A percentile compares a stretch with the other conserved stretches of the same genome.
Conservation (phyloP, 164 flowering plant genomes). For the Aristolochia fimbriata region DNA sequence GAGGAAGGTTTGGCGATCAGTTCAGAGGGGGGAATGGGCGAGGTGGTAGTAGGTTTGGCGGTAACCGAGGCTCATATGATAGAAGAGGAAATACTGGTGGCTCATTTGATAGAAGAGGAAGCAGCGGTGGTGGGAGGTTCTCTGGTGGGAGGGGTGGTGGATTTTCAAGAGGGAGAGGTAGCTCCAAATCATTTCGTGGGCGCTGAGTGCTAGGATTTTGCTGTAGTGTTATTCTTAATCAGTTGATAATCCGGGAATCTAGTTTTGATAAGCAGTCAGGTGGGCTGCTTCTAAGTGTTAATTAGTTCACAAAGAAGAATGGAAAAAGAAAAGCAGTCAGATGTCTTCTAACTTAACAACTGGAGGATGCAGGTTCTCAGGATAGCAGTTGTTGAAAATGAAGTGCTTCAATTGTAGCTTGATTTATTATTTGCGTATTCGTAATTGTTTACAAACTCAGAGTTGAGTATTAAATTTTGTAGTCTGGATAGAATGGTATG, state of each 20-base stretch:
- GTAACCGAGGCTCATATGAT: conserved; percentile 28
- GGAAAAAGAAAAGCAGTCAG: too few species aligned
- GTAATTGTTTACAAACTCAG: too few species aligned
- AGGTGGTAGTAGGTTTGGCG: conserved; percentile 41
- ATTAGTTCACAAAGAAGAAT: too few species aligned
- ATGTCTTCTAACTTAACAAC: too few species aligned
- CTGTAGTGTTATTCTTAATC: neutral
- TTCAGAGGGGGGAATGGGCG: conserved; percentile 19
- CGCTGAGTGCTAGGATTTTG: neutral
- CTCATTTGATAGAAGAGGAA: conserved; percentile 21
- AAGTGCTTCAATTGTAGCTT: too few species aligned
- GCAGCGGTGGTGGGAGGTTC: conserved; percentile 26
- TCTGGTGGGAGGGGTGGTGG: conserved; percentile 23
- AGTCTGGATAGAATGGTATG: too few species aligned
- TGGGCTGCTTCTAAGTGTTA: too few species aligned
- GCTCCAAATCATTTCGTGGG: conserved; percentile 1
- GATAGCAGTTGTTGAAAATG: too few species aligned
- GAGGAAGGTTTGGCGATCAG: conserved; percentile 24
- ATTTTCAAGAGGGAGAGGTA: conserved; percentile 6
- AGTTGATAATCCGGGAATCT: neutral
- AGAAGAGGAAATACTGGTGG: conserved; percentile 25
- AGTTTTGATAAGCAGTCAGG: too few species aligned
- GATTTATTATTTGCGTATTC: too few species aligned
- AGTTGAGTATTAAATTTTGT: too few species aligned
- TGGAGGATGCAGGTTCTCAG: too few species aligned